Evolutionary conservation across 2,329 filamentous ascomycete genomes (phyloP).

Genomic region (Pseudogymnoascus sp.): DNA sequence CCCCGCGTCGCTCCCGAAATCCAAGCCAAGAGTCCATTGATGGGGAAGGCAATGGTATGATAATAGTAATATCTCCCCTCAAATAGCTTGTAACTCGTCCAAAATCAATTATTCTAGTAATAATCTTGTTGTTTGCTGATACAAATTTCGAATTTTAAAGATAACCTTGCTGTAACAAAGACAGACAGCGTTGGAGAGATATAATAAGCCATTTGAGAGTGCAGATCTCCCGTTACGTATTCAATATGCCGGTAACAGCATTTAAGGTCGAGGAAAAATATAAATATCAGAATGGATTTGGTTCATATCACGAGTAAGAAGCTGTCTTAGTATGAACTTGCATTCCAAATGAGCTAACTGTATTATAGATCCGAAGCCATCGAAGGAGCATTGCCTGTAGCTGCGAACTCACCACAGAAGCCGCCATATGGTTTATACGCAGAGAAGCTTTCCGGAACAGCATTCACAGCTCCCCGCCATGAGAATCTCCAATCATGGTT

Average conservation of each 20-base stretch:
- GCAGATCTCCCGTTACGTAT: not conserved
- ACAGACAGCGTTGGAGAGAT: not conserved
- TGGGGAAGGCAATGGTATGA: not conserved
- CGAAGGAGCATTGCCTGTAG: constrained; percentile 54
- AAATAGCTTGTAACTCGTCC: not conserved
- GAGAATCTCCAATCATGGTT: constrained; percentile 51
- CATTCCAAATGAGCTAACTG: constrained; percentile 16
- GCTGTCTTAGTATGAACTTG: not conserved
- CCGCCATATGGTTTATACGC: constrained; percentile 59
- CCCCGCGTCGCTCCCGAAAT: not conserved
- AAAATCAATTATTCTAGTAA: not conserved
- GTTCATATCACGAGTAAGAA: constrained; percentile 56
- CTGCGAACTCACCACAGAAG: constrained; percentile 61
- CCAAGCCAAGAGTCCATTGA: not conserved
- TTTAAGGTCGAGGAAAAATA: constrained; percentile 58
- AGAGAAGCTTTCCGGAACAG: constrained; percentile 52
- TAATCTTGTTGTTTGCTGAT: not conserved
- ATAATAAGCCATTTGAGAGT: not conserved
- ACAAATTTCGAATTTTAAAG: not conserved
- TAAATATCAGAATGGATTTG: constrained; percentile 59
- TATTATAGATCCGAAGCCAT: constrained; percentile 51
- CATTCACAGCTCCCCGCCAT: constrained; percentile 47
- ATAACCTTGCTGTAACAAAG: not conserved
- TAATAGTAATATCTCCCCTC: not conserved
- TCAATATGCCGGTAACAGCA: constrained; percentile 52